phyloP scores from a whole-genome alignment of 2,329 filamentous ascomycete species.

The Aspergillus brunneoviolaceus region DNA sequence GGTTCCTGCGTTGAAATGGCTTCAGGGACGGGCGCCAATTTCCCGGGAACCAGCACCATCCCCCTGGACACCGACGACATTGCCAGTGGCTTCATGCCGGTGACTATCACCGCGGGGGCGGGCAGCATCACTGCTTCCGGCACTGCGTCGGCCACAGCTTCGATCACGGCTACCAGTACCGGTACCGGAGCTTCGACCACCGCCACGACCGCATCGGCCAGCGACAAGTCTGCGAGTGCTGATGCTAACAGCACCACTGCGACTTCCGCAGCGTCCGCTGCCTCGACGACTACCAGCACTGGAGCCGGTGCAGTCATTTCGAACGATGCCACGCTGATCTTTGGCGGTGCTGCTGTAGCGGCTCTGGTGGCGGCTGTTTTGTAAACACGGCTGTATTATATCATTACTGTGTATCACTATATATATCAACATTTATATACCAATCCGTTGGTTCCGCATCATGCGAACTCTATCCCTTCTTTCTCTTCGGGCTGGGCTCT shows the following conservation, averaged over 20 bases:
- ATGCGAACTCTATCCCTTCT: not conserved
- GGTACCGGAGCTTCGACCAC: not conserved
- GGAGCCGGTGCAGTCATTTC: slow-evolving; percentile 7
- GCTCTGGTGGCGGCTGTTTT: not conserved
- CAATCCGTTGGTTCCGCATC: not conserved
- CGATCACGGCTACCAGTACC: not conserved
- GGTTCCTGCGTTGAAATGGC: slow-evolving; percentile 19
- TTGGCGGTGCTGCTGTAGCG: slow-evolving; percentile 10
- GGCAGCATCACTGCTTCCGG: slow-evolving; percentile 1
- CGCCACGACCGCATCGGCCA: not conserved
- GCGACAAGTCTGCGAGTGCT: not conserved
- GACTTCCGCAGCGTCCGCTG: not conserved
- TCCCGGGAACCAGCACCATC: slow-evolving; percentile 14
- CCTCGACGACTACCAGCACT: slow-evolving; percentile 5
- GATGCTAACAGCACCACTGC: not conserved
- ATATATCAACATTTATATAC: not conserved
- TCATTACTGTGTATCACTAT: not conserved
- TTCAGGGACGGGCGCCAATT: slow-evolving; percentile 16
- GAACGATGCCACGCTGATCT: slow-evolving; percentile 4
- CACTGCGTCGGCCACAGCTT: not conserved
- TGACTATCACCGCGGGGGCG: slow-evolving; percentile 24
- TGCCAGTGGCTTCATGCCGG: slow-evolving; percentile 11
- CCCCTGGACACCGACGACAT: slow-evolving; percentile 13
- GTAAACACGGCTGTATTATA: not conserved
- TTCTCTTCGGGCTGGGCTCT: not conserved